Evolutionary conservation across 169 alveolate genomes (phyloP).

Genomic region (Babesia sp.): DNA sequence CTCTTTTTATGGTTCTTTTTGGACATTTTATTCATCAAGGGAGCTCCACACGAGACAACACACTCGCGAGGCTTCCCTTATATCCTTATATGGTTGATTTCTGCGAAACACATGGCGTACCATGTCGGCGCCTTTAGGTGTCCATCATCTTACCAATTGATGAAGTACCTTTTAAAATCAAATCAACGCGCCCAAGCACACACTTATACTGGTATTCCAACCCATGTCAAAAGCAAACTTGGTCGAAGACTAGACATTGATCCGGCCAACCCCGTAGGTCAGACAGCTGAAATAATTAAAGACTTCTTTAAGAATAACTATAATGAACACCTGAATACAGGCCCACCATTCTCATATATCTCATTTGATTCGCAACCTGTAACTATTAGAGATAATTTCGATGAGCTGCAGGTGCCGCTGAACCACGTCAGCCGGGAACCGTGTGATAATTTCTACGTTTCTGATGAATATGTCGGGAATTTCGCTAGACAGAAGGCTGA

Average conservation of each 20-base stretch:
- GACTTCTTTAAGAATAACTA: conserved; percentile 15
- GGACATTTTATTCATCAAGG: conserved; percentile 20
- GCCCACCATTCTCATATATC: conserved; percentile 3
- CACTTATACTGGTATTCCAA: conserved; percentile 23
- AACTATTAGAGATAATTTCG: conserved; percentile 80
- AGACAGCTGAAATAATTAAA: conserved; percentile 27
- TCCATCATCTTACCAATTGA: background rate
- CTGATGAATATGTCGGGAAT: conserved; percentile 58
- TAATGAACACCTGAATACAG: background rate
- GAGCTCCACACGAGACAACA: background rate
- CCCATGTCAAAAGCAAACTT: conserved; percentile 37
- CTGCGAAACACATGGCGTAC: background rate
- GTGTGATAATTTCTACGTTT: conserved; percentile 84
- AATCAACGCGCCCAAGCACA: background rate
- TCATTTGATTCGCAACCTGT: conserved; percentile 42
- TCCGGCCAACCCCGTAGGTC: conserved; percentile 45
- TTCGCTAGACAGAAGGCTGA: conserved; percentile 26
- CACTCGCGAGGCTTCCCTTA: background rate
- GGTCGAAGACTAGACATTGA: conserved; percentile 42
- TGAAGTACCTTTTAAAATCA: background rate
- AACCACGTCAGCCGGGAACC: conserved; percentile 86
- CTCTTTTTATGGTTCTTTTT: background rate
- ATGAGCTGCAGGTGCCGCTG: conserved; percentile 84
- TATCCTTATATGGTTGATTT: background rate
- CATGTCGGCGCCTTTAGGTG: background rate